phyloP scores from a whole-genome alignment of 768 basidiomycete genomes.

The Pleurotus sapidus region DNA sequence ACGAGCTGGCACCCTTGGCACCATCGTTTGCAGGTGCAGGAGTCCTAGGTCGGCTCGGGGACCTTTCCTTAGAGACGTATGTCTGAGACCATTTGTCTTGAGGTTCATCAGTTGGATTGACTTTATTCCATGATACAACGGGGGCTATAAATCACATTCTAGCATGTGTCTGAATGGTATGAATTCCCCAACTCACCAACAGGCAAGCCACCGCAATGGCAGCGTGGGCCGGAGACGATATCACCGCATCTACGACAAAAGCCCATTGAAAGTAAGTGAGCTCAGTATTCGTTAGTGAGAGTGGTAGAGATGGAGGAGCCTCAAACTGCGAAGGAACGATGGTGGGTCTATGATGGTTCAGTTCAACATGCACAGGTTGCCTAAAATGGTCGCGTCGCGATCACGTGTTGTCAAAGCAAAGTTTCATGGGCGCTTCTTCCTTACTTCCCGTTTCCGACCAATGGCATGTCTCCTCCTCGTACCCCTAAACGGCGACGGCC shows the following conservation, averaged over 20 bases:
- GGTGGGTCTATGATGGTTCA: neutral
- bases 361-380: constrained; percentile 8
- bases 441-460: neutral
- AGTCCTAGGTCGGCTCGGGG: constrained; percentile 36
- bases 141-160: constrained; percentile 46
- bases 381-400: constrained; percentile 8
- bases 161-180: neutral
- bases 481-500: neutral
- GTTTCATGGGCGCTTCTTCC: too few relatives aligned
- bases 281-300: too few relatives aligned
- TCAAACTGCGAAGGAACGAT: constrained; percentile 7
- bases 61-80: constrained; percentile 57
- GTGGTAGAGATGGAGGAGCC: constrained; percentile 6
- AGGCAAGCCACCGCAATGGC: constrained; percentile 76
- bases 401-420: constrained; percentile 13
- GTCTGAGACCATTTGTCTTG: constrained; percentile 81
- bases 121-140: constrained; percentile 63
- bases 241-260: constrained; percentile 87
- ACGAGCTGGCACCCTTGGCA: constrained; percentile 8
- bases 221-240: constrained; percentile 68
- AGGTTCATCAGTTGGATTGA: constrained; percentile 32
- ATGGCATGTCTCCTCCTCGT: neutral
- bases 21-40: constrained; percentile 14
- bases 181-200: constrained; percentile 54
- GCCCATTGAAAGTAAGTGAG: constrained; percentile 46